Evolutionary conservation across 306 rosid species (phyloP), one percentile per base, ranked within the genome.

Genomic region (Begonia loranthoides): DNA sequence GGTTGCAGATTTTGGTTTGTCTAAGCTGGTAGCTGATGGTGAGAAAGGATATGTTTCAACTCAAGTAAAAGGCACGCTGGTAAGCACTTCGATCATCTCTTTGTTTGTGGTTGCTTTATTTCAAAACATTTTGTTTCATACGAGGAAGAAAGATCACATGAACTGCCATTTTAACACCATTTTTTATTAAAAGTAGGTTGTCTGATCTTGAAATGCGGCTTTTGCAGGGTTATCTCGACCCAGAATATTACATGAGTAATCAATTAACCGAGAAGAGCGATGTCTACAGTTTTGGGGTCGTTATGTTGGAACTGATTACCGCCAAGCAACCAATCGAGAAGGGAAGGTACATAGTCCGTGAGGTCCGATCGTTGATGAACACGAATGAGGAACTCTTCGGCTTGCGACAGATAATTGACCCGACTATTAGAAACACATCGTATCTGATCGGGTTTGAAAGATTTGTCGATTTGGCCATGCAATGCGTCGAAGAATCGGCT

Each of bases 1-100:
- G 63, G 97, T 90, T 73, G 92, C 97, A 36, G 97, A 90, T 76
- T 90, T 90, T 74, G 97, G 99, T 41, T 71, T 90, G 72, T 90
- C 94, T 34, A 90, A 86, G 75, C 75, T 85, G 3, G 86, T 78
- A 49, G 64, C 83, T 21, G 94, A 86, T 67, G 63, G 79, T 63
- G 82, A 48, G 17, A 86, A 82, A 73, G 86, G 94, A 17, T 95
- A 90, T 45, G 92, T 90, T 44, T 86, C 95, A 12, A 90, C 95
- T 52, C 95, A 90, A 69, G 97, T 85, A 21, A 90, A 90, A 70
- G 97, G 95, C 58, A 90, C 99, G 56, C 28, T 90, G 87, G 94
- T 90, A 36, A 72, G 94, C 44, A 47, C n/a, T 17, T 50, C 43
- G 17, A 45, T 12, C 39, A 11, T 59, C 10, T 34, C 43, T 6